These are phyloP conservation scores for Ambrosiella cleistominuta DNA, from an alignment of 2,329 filamentous ascomycete species.

Conservation along the genomic window DNA sequence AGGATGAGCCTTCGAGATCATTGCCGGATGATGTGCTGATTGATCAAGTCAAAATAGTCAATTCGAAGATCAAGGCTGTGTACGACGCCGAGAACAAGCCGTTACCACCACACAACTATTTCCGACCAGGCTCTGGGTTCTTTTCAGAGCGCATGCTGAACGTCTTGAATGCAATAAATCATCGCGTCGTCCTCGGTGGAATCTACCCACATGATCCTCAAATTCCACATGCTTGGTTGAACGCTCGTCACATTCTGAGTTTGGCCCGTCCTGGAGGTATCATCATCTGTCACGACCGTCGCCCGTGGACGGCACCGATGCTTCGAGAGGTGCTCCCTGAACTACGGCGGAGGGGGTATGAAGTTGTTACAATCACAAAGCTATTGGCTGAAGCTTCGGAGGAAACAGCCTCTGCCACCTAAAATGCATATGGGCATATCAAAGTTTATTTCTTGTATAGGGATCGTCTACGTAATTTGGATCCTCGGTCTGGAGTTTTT, in stretches of 20 bases:
- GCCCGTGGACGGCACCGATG: constrained; percentile 73
- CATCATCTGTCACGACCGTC: constrained; percentile 71
- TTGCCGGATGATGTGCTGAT: constrained; percentile 42
- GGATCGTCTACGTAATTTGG: neutral
- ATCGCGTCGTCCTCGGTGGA: constrained; percentile 59
- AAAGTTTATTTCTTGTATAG: constrained; percentile 4
- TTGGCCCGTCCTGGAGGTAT: constrained; percentile 62
- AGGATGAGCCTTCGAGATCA: constrained; percentile 56
- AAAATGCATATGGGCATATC: neutral
- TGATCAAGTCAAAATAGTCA: constrained; percentile 46
- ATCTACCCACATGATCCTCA: constrained; percentile 90
- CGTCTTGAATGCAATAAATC: constrained; percentile 42
- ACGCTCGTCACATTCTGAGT: constrained; percentile 63
- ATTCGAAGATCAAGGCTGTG: constrained; percentile 37
- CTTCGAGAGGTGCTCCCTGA: constrained; percentile 54
- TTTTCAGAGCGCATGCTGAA: constrained; percentile 56
- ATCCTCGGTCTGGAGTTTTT: neutral
- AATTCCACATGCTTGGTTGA: constrained; percentile 49
- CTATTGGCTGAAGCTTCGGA: constrained; percentile 29
- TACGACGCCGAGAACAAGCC: constrained; percentile 30
- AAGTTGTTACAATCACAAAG: constrained; percentile 52
- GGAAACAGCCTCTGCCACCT: neutral
- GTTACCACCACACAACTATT: constrained; percentile 43
- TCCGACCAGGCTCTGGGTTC: constrained; percentile 70
- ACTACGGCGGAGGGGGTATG: constrained; percentile 50